Evolutionary conservation across 768 basidiomycete species (phyloP).

Genomic region (Naganishia vaughanmartiniae): DNA sequence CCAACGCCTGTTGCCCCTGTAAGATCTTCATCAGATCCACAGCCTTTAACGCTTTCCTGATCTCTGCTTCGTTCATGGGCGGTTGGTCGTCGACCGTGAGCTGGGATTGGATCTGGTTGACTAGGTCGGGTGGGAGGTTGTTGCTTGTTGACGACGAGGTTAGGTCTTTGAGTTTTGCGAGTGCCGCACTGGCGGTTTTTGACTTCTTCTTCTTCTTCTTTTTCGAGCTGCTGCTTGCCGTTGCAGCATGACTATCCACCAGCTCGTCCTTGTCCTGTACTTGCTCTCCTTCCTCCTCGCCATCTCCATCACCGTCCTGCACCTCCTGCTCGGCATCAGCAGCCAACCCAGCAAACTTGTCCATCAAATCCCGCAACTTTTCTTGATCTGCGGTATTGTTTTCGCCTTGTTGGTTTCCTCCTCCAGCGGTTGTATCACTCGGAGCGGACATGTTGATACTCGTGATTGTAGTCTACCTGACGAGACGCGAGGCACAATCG

Average conservation of each 20-base stretch:
- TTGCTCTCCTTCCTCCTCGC: slow-evolving; percentile 32
- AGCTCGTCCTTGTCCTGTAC: slow-evolving; percentile 30
- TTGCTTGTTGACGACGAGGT: slow-evolving; percentile 34
- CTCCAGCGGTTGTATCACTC: neutral
- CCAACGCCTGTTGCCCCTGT: slow-evolving; percentile 73
- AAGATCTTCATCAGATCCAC: slow-evolving; percentile 80
- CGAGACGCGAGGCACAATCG: too few relatives aligned
- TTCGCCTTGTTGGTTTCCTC: neutral
- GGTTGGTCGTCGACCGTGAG: slow-evolving; percentile 57
- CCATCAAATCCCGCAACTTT: slow-evolving; percentile 37
- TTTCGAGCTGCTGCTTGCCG: slow-evolving; percentile 33
- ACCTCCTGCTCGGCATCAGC: slow-evolving; percentile 34
- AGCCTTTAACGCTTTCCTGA: slow-evolving; percentile 69
- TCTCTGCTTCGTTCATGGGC: slow-evolving; percentile 55
- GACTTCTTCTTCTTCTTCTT: slow-evolving; percentile 80
- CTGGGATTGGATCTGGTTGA: slow-evolving; percentile 65
- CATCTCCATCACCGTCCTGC: slow-evolving; percentile 39
- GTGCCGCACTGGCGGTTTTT: slow-evolving; percentile 61
- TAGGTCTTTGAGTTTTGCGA: slow-evolving; percentile 54
- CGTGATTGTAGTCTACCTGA: neutral
- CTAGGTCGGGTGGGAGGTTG: slow-evolving; percentile 53
- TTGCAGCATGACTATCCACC: slow-evolving; percentile 35
- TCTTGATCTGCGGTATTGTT: slow-evolving; percentile 10
- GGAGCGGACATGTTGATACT: neutral
- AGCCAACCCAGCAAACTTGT: slow-evolving; percentile 37